A percentile compares a stretch with the other conserved stretches of the same genome.
Conservation (phyloP, 2,329 filamentous ascomycete genomes). For the Tolypocladium tropicale region DNA sequence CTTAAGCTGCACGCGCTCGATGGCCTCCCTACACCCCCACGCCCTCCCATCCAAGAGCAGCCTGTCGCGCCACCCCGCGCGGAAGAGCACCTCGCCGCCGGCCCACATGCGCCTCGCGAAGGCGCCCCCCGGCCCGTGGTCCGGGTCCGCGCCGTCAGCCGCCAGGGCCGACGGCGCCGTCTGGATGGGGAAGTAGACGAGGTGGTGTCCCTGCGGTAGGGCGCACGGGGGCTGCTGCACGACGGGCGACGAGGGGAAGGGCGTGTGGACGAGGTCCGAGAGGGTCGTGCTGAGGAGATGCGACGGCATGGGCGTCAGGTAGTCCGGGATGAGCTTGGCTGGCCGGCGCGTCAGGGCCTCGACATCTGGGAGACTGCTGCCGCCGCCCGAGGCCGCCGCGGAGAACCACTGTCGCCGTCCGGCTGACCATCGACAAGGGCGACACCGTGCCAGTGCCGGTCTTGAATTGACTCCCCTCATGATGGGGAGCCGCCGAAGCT, state of each 20-base stretch:
- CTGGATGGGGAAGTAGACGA: conserved; percentile 77
- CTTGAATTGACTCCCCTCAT: background rate
- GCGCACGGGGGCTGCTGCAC: conserved; percentile 13
- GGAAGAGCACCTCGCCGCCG: conserved; percentile 60
- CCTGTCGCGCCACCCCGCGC: conserved; percentile 14
- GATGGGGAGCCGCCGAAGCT: too few species aligned
- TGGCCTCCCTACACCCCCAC: conserved; percentile 34
- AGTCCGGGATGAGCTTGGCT: conserved; percentile 29
- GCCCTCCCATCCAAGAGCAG: conserved; percentile 28
- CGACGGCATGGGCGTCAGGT: conserved; percentile 47
- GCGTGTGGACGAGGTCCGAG: conserved; percentile 35
- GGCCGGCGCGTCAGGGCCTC: conserved; percentile 14
- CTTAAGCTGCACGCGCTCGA: conserved; percentile 27
- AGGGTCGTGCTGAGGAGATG: conserved; percentile 57
- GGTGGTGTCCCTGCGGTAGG: conserved; percentile 62
- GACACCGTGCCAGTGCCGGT: background rate
- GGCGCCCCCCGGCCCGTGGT: conserved; percentile 62
- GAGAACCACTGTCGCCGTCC: background rate
- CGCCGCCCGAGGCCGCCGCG: background rate
- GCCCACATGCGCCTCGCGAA: conserved; percentile 82
- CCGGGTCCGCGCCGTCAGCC: conserved; percentile 73
- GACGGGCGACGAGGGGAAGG: conserved; percentile 4
- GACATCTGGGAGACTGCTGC: background rate
- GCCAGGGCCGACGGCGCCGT: conserved; percentile 52
- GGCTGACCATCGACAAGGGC: background rate